Percentiles rank a stretch among this genome's conserved stretches.
These are phyloP conservation scores for Ustanciosporium gigantosporum DNA, from an alignment of 1,284 basidiomycete genomes.

Conservation along the genomic window DNA sequence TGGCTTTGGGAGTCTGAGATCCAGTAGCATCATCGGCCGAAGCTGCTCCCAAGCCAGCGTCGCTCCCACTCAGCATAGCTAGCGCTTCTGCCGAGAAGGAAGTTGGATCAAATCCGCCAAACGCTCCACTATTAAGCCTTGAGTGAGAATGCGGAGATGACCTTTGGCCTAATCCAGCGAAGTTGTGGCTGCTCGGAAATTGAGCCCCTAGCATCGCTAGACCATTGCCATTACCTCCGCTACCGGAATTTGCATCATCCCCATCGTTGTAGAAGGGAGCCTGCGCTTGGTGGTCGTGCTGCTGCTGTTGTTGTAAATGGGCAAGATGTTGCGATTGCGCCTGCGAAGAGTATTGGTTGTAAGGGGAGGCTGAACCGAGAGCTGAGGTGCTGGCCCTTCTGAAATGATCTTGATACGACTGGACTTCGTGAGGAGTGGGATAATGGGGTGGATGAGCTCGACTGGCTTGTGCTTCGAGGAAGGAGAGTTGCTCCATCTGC, in stretches of 20 bases:
- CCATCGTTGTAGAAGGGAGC: neutral
- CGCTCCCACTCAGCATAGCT: slow-evolving; percentile 27
- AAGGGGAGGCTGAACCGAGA: neutral
- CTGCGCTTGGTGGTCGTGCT: neutral
- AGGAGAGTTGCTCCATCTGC: slow-evolving; percentile 51
- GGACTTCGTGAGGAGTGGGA: slow-evolving; percentile 3
- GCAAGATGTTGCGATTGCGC: neutral
- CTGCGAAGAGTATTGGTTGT: neutral
- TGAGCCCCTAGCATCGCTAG: slow-evolving; percentile 32
- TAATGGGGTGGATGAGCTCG: slow-evolving; percentile 18
- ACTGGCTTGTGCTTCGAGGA: slow-evolving; percentile 36
- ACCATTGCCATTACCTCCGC: too few relatives aligned
- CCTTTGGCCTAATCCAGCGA: slow-evolving; percentile 18
- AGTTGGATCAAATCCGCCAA: neutral
- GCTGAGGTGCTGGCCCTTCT: neutral
- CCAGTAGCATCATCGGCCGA: slow-evolving; percentile 2
- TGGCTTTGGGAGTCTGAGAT: slow-evolving; percentile 10
- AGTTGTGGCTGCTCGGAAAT: slow-evolving; percentile 48
- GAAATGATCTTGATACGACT: too few relatives aligned
- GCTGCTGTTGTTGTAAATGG: neutral
- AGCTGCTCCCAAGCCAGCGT: slow-evolving; percentile 18
- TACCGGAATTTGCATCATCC: slow-evolving; percentile 1
- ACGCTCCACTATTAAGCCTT: too few relatives aligned
- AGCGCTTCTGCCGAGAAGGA: slow-evolving; percentile 17
- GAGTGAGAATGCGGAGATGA: too few relatives aligned